These are phyloP conservation scores for Ceratocystis cacaofunesta DNA, from an alignment of 2,329 filamentous ascomycete species.

Conservation along the genomic window DNA sequence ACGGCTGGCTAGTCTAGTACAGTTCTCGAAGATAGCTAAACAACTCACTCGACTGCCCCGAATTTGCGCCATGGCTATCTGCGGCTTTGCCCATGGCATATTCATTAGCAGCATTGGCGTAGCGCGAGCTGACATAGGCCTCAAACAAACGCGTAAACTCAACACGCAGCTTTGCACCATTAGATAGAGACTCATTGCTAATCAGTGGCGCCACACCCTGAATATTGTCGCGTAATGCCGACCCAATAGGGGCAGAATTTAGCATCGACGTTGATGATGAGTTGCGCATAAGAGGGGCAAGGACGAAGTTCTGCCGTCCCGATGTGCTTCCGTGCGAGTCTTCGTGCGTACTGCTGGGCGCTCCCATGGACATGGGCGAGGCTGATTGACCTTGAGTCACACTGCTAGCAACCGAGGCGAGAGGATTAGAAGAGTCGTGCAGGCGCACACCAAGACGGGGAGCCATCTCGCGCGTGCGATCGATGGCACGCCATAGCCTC, in stretches of 20 bases:
- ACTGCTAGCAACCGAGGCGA: slow-evolving; percentile 4
- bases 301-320: slow-evolving; percentile 6
- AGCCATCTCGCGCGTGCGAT: slow-evolving; percentile 55
- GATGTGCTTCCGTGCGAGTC: slow-evolving; percentile 6
- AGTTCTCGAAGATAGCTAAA: slow-evolving; percentile 12
- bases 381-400: neutral
- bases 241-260: slow-evolving; percentile 10
- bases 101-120: slow-evolving; percentile 7
- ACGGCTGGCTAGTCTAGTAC: neutral
- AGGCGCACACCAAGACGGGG: slow-evolving; percentile 47
- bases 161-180: slow-evolving; percentile 35
- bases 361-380: neutral
- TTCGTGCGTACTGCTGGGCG: slow-evolving; percentile 8
- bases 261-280: slow-evolving; percentile 6
- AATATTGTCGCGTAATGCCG: slow-evolving; percentile 7
- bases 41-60: slow-evolving; percentile 7
- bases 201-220: slow-evolving; percentile 16
- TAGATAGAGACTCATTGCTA: slow-evolving; percentile 21
- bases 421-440: slow-evolving; percentile 17
- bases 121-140: slow-evolving; percentile 25
- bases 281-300: slow-evolving; percentile 11
- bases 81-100: slow-evolving; percentile 3
- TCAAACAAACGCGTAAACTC: slow-evolving; percentile 38
- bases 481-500: slow-evolving; percentile 58
- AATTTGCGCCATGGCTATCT: slow-evolving; percentile 1